Conservation (phyloP, 305 asterid genomes). For the Salvia sclarea region DNA sequence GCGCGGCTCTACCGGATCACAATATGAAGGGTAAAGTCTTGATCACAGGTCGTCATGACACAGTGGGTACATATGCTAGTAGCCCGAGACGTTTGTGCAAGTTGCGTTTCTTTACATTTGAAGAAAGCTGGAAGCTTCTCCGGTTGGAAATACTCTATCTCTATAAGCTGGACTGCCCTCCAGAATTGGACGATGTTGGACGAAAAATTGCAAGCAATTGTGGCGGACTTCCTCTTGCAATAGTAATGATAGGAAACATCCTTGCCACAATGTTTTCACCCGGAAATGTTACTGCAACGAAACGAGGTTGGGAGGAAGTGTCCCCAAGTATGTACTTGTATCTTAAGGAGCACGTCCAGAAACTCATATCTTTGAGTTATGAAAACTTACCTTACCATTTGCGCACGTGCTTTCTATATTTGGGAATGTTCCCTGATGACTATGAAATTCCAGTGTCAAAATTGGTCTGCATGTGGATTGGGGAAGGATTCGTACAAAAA, state of each 20-base stretch:
- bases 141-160: slow-evolving; percentile 32
- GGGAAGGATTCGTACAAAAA: background rate
- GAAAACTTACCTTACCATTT: background rate
- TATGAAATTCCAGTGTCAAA: background rate
- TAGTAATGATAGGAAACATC: slow-evolving; percentile 43
- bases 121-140: slow-evolving; percentile 37
- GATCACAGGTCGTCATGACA: slow-evolving; percentile 32
- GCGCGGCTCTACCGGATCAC: slow-evolving; percentile 27
- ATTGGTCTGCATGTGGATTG: background rate
- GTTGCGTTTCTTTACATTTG: slow-evolving; percentile 27
- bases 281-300: too few relatives aligned
- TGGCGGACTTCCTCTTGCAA: slow-evolving; percentile 35
- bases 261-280: too few relatives aligned
- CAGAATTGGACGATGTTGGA: slow-evolving; percentile 28
- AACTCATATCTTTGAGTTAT: background rate
- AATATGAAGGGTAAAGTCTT: slow-evolving; percentile 30
- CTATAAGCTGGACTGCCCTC: slow-evolving; percentile 17
- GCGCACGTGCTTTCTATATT: background rate
- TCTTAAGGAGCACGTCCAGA: too few relatives aligned
- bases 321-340: too few relatives aligned
- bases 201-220: slow-evolving; percentile 24
- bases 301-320: background rate
- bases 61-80: slow-evolving; percentile 30
- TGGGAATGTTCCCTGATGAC: background rate
- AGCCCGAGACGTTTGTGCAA: background rate